Percentiles rank a stretch among this genome's conserved stretches.
phyloP scores from a whole-genome alignment of 768 basidiomycete genomes.

The Saitozyma podzolica region DNA sequence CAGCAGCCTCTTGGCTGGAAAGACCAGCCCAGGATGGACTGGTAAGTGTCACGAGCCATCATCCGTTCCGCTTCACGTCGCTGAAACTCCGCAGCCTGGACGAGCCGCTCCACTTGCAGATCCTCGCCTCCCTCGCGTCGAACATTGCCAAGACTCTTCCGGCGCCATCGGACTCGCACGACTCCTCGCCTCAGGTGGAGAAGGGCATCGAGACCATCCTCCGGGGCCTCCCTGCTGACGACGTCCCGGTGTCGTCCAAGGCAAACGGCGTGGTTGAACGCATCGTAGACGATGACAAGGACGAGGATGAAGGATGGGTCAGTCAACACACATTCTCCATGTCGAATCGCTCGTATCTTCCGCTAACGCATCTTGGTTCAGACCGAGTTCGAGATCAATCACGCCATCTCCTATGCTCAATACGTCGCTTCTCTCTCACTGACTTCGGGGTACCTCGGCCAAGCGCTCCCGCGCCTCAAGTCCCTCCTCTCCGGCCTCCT shows the following conservation, averaged over 20 bases:
- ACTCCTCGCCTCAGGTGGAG: neutral
- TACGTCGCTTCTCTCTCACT: conserved; percentile 42
- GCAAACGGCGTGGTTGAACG: neutral
- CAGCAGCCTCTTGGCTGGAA: neutral
- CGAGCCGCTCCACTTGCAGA: conserved; percentile 45
- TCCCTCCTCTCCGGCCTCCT: conserved; percentile 28
- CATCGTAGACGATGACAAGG: conserved; percentile 1
- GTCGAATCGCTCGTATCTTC: neutral
- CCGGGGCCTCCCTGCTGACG: conserved; percentile 12
- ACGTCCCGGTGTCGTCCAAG: conserved; percentile 7
- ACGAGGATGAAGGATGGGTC: conserved; percentile 44
- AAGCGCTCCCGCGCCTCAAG: conserved; percentile 25
- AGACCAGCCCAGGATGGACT: conserved; percentile 28
- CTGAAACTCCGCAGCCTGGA: conserved; percentile 34
- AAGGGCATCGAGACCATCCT: conserved; percentile 14
- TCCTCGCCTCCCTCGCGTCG: conserved; percentile 40
- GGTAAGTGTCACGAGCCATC: conserved; percentile 8
- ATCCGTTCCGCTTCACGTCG: too few relatives aligned
- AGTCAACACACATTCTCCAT: conserved; percentile 1
- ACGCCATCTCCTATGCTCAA: conserved; percentile 47
- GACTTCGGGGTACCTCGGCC: conserved; percentile 17
- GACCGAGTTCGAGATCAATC: conserved; percentile 44
- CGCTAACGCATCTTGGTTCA: conserved; percentile 2
- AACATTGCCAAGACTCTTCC: conserved; percentile 26
- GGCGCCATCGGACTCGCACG: neutral